Evolutionary conservation across 2,329 filamentous ascomycete species (phyloP).

Genomic region (Fusarium nurragi): DNA sequence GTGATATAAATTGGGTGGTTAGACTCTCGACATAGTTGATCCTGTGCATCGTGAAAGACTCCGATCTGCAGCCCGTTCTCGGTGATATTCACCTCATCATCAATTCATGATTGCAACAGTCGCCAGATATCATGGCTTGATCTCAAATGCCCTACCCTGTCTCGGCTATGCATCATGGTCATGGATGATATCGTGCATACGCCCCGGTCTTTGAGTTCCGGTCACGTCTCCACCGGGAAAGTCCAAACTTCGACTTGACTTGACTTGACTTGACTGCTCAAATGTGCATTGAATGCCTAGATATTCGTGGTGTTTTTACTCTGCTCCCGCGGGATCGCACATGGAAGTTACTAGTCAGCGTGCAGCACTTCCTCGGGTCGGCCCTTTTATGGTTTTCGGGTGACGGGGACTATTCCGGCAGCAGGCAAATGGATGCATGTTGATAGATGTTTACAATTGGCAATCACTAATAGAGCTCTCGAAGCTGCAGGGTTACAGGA

Average conservation of each 20-base stretch:
- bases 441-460: slow-evolving; percentile 12
- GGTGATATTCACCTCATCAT: not conserved
- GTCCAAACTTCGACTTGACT: too few species aligned
- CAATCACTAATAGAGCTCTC: slow-evolving; percentile 30
- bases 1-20: not conserved
- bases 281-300: not conserved
- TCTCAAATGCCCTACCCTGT: slow-evolving; percentile 6
- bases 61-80: not conserved
- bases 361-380: slow-evolving; percentile 19
- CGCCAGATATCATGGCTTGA: not conserved
- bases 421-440: not conserved
- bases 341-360: not conserved
- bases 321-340: not conserved
- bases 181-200: slow-evolving; percentile 30
- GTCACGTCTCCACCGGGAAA: slow-evolving; percentile 11
- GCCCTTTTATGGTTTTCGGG: slow-evolving; percentile 11
- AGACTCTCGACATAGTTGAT: too few species aligned
- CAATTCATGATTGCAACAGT: not conserved
- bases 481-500: too few species aligned
- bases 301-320: not conserved
- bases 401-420: slow-evolving; percentile 12
- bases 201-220: slow-evolving; percentile 28
- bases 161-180: slow-evolving; percentile 4
- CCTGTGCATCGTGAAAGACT: not conserved
- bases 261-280: not conserved